phyloP scores from a whole-genome alignment of 192 early-diverging fungal species.

The Powellomyces hirtus region DNA sequence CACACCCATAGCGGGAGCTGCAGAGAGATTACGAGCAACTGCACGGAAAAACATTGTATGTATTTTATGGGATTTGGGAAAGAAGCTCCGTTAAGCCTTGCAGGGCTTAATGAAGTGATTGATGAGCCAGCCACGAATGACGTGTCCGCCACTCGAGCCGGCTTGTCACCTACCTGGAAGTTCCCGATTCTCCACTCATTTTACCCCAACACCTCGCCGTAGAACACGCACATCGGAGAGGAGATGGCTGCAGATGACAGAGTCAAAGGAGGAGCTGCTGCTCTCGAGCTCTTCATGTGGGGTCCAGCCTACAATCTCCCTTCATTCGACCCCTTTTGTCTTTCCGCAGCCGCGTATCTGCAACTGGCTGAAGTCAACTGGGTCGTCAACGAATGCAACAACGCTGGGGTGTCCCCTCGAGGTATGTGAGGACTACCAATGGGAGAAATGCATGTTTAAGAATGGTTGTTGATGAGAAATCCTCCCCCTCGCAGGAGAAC shows the following conservation, averaged over 20 bases:
- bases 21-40: not conserved
- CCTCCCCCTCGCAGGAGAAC: slow-evolving; percentile 59
- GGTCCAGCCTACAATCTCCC: slow-evolving; percentile 54
- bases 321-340: not conserved
- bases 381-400: slow-evolving; percentile 56
- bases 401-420: slow-evolving; percentile 57
- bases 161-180: too few relatives aligned
- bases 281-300: slow-evolving; percentile 69
- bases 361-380: slow-evolving; percentile 45
- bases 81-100: too few relatives aligned
- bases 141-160: too few relatives aligned
- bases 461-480: not conserved
- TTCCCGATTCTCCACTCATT: not conserved
- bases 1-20: not conserved
- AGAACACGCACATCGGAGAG: too few relatives aligned
- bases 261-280: not conserved
- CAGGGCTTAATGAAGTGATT: too few relatives aligned
- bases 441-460: slow-evolving; percentile 61
- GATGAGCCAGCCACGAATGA: too few relatives aligned
- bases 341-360: not conserved
- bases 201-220: not conserved
- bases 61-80: not conserved
- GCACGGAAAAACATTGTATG: not conserved
- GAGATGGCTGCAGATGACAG: not conserved
- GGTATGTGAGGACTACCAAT: too few relatives aligned